Evolutionary conservation across 2,329 filamentous ascomycete genomes (phyloP), one percentile per base, ranked within the genome.

Genomic region (Venturiaceae sp.): DNA sequence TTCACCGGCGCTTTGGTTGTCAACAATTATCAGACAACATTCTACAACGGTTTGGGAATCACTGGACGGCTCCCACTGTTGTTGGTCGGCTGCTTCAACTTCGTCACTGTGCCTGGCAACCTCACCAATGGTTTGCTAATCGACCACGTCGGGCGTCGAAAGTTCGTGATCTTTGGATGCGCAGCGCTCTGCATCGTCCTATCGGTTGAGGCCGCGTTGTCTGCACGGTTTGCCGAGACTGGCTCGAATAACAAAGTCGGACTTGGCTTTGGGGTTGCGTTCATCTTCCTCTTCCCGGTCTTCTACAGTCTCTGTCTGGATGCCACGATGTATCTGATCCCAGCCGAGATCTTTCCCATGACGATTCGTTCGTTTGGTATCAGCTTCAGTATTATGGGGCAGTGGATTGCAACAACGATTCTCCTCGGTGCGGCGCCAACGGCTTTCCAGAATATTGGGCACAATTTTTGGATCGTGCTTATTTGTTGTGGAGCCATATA

Each of bases 11-110:
- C 54, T 9, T 23, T 56, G 8, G 44, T 62, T 7, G 55, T 63
- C 14, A 62, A 63, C 34, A 63, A 64, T 50, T 64, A 64, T 44
- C 61, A 63, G 37, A 58, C 58, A 13, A 52, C 57, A 11, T 59
- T 64, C 7, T 64, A 63, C 39, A 55, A 64, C 32, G 36, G 62
- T 7, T 46, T 64, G 9, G 62, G 62, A 4, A 54, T 61, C 13
- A 62, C 37, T 16, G 60, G 62, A 19, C 23, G 57, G 21, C 32
- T 62, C 16, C 60, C 59, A 16, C 47, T 63, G 16, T 57, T 63
- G 2, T 57, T 64, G 9, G 57, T 62, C 21, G 59, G 46, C 21
- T 60, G 53, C 36, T 63, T 56, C 56, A 62, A 62, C 32, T 62
- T 58, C 34, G 58, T 63, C 30, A 57, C 41, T 16, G 46, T 62